phyloP scores from a whole-genome alignment of 306 rosid genomes.

The Lagenaria siceraria region DNA sequence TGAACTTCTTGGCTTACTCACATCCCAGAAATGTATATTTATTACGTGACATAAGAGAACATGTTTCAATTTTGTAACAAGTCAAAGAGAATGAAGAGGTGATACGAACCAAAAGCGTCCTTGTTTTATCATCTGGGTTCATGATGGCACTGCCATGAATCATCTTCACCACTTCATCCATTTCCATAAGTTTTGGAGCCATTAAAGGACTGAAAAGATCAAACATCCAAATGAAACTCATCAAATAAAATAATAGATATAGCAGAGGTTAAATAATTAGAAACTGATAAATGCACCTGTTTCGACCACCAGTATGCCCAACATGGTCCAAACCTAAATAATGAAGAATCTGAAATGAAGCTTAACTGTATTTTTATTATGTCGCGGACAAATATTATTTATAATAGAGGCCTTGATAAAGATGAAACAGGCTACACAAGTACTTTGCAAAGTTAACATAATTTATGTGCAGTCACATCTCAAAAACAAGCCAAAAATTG shows the following conservation, averaged over 20 bases:
- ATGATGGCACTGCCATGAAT: slow-evolving; percentile 38
- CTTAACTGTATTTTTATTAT: slow-evolving; percentile 9
- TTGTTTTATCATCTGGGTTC: slow-evolving; percentile 33
- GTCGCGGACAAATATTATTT: background rate
- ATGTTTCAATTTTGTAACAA: background rate
- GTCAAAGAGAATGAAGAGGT: background rate
- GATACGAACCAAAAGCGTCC: slow-evolving; percentile 74
- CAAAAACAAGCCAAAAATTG: background rate
- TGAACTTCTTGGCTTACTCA: background rate
- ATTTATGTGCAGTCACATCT: background rate
- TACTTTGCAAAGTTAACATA: background rate
- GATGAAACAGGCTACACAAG: background rate
- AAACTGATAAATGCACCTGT: slow-evolving; percentile 30
- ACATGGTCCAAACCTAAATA: slow-evolving; percentile 96
- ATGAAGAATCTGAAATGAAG: slow-evolving; percentile 82
- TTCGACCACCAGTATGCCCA: slow-evolving; percentile 93
- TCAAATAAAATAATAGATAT: slow-evolving; percentile 8
- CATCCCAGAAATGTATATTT: background rate
- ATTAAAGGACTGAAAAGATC: slow-evolving; percentile 58
- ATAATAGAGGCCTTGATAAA: background rate
- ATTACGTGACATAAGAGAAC: background rate
- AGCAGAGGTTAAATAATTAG: background rate
- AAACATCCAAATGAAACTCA: slow-evolving; percentile 17
- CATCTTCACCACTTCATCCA: slow-evolving; percentile 88
- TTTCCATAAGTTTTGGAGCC: slow-evolving; percentile 80